Percentiles rank a stretch among this genome's conserved stretches.
Evolutionary conservation across 2,329 filamentous ascomycete genomes (phyloP).

Genomic region (Epichloe festucae): DNA sequence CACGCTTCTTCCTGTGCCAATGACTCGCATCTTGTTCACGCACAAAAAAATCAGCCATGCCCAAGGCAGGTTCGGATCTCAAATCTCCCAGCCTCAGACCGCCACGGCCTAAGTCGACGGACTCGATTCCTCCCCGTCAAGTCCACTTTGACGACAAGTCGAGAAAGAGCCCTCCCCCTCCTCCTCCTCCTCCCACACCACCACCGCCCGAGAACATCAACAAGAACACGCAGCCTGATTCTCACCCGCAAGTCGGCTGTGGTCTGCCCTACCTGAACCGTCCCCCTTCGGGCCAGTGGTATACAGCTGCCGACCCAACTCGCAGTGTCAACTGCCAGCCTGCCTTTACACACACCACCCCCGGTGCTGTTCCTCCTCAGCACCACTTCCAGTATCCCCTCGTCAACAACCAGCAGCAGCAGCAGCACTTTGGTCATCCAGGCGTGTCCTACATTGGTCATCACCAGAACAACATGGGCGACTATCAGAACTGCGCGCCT

Average conservation of each 20-base stretch:
- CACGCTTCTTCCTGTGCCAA: background rate
- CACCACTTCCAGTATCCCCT: conserved; percentile 3
- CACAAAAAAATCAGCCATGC: conserved; percentile 12
- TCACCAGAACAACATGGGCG: conserved; percentile 19
- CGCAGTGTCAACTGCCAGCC: conserved; percentile 14
- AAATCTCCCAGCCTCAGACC: conserved; percentile 18
- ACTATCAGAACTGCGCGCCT: conserved; percentile 30
- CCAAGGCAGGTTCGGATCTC: conserved; percentile 12
- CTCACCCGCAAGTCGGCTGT: conserved; percentile 9
- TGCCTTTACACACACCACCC: background rate
- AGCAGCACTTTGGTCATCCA: conserved; percentile 2
- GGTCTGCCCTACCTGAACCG: conserved; percentile 10
- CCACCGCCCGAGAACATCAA: background rate
- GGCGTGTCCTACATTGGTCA: background rate
- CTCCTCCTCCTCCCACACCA: background rate
- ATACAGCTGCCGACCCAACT: conserved; percentile 21
- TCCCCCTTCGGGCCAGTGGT: conserved; percentile 17
- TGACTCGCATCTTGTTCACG: background rate
- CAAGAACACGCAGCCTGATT: conserved; percentile 5
- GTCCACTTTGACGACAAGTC: conserved; percentile 16
- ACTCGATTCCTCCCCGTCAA: conserved; percentile 18
- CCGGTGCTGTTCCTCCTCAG: background rate
- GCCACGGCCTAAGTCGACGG: conserved; percentile 15
- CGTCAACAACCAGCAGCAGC: conserved; percentile 7
- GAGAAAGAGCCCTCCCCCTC: background rate